A percentile compares a stretch with the other conserved stretches of the same genome.
Conservation (phyloP, 495 filamentous ascomycete genomes). For the Hypoxylon cercidicola region DNA sequence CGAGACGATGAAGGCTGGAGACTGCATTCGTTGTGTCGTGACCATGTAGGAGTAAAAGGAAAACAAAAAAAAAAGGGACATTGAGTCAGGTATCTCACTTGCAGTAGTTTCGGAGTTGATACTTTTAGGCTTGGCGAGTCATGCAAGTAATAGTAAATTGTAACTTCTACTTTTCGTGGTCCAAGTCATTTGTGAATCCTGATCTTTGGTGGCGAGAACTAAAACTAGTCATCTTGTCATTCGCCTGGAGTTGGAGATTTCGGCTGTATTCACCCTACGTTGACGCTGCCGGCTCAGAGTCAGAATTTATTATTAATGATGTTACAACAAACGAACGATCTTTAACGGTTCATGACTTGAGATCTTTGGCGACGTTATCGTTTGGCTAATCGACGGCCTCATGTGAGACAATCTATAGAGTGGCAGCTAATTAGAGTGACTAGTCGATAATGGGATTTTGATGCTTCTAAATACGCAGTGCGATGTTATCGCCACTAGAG, state of each 20-base stretch:
- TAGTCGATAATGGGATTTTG: conserved; percentile 5
- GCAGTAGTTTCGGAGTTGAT: conserved; percentile 12
- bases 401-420: background rate
- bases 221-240: too few relatives aligned
- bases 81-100: conserved; percentile 13
- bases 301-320: background rate
- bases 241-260: too few relatives aligned
- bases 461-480: background rate
- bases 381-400: background rate
- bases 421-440: background rate
- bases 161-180: conserved; percentile 9
- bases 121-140: conserved; percentile 23
- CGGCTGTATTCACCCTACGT: too few relatives aligned
- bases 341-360: conserved; percentile 1
- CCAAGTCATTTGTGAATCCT: background rate
- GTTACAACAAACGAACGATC: background rate
- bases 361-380: background rate
- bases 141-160: conserved; percentile 32
- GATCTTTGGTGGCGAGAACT: too few relatives aligned
- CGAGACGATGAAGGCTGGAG: conserved; percentile 91
- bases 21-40: conserved; percentile 91
- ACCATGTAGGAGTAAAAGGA: conserved; percentile 59
- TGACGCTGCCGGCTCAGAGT: too few relatives aligned
- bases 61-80: conserved; percentile 11
- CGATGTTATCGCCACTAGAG: conserved; percentile 10